phyloP scores from a whole-genome alignment of 176 grass and related monocot genomes.

The Juncus inflexus region DNA sequence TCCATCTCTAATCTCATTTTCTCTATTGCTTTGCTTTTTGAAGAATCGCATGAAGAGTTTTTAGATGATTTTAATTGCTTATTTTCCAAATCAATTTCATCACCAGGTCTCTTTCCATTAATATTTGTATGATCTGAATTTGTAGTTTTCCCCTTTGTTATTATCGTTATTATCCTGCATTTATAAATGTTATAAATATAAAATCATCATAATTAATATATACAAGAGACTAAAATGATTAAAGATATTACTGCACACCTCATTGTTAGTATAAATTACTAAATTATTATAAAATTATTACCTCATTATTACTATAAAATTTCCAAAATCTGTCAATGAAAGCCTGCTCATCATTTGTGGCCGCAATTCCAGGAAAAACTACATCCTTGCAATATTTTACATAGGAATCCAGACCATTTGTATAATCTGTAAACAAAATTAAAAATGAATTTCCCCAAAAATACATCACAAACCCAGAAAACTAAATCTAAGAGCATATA shows the following conservation, averaged over 20 bases:
- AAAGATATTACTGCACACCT: not conserved
- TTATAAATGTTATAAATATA: slow-evolving; percentile 1
- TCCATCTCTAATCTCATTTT: slow-evolving; percentile 69
- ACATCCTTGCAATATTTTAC: slow-evolving; percentile 76
- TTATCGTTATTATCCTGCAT: slow-evolving; percentile 54
- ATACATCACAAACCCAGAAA: not conserved
- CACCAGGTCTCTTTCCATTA: slow-evolving; percentile 26
- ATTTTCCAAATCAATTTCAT: slow-evolving; percentile 28
- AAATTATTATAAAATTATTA: slow-evolving; percentile 23
- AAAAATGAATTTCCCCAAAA: not conserved
- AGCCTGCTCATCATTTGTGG: slow-evolving; percentile 44
- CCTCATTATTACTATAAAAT: slow-evolving; percentile 59
- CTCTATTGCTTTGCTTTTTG: slow-evolving; percentile 34
- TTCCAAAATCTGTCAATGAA: slow-evolving; percentile 57
- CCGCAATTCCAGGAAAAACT: slow-evolving; percentile 57
- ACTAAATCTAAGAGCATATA: not conserved
- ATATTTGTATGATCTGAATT: slow-evolving; percentile 18
- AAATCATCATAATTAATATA: not conserved
- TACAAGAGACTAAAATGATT: not conserved
- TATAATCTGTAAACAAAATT: slow-evolving; percentile 52
- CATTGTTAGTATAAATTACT: not conserved
- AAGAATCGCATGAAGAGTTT: slow-evolving; percentile 20
- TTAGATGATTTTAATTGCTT: not conserved
- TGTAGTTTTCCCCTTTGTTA: slow-evolving; percentile 11
- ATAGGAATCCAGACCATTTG: slow-evolving; percentile 60